Percentiles rank a stretch among this genome's conserved stretches.
Evolutionary conservation across 257 asterid species (phyloP).

Genomic region (Ilex aquifolium): DNA sequence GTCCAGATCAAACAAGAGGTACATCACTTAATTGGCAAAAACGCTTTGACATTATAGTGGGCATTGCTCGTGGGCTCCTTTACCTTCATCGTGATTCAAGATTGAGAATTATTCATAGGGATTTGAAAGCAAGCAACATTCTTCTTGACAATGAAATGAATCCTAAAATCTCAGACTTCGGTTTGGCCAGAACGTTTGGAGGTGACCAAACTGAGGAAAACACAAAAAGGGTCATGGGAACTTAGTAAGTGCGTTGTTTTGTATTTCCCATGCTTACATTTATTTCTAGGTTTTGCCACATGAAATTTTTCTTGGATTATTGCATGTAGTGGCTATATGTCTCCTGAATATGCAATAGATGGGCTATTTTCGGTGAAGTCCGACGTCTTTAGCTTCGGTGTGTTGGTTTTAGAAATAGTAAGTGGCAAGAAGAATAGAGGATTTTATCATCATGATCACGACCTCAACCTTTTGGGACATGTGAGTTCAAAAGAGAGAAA

Average conservation of each 20-base stretch:
- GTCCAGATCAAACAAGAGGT: constrained; percentile 18
- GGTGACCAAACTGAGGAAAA: constrained; percentile 25
- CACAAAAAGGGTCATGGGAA: constrained; percentile 32
- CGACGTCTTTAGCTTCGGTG: constrained; percentile 34
- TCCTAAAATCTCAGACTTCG: constrained; percentile 31
- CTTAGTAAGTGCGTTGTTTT: constrained; percentile 19
- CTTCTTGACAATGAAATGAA: constrained; percentile 27
- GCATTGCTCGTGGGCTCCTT: constrained; percentile 21
- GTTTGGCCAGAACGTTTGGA: constrained; percentile 32
- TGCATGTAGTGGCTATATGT: constrained; percentile 24
- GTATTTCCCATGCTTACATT: neutral
- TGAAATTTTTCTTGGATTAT: neutral
- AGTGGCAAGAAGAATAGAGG: constrained; percentile 28
- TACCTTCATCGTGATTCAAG: constrained; percentile 6
- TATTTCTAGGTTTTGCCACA: neutral
- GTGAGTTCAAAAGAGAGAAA: constrained; percentile 13
- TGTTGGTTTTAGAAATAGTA: constrained; percentile 28
- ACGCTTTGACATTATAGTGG: constrained; percentile 21
- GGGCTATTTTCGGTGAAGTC: constrained; percentile 31
- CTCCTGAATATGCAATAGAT: constrained; percentile 33
- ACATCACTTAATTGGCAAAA: constrained; percentile 14
- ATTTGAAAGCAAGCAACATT: constrained; percentile 11
- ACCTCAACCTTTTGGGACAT: constrained; percentile 31
- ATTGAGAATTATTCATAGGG: too few species aligned
- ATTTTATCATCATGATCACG: constrained; percentile 26